Evolutionary conservation across 1,139 yeast genomes (phyloP).

Genomic region (Sugiyamaella neomexicana): DNA sequence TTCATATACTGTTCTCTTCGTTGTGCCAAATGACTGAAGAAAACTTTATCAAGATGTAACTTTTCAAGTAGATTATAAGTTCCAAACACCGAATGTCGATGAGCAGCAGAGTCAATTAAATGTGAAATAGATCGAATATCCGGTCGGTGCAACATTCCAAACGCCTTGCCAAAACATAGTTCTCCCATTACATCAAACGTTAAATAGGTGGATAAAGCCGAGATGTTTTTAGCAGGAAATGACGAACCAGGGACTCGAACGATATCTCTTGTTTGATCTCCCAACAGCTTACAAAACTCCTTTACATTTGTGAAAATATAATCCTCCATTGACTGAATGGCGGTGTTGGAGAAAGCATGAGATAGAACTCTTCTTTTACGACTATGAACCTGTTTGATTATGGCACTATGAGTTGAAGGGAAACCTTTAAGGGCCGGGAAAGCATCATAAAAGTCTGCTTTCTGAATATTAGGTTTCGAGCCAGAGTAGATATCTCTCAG

Average conservation of each 20-base stretch:
- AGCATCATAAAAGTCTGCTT: slow-evolving; percentile 26
- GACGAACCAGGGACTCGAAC: slow-evolving; percentile 13
- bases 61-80: slow-evolving; percentile 22
- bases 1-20: slow-evolving; percentile 24
- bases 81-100: slow-evolving; percentile 25
- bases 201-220: slow-evolving; percentile 22
- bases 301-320: slow-evolving; percentile 25
- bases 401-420: slow-evolving; percentile 27
- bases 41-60: slow-evolving; percentile 24
- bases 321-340: slow-evolving; percentile 24
- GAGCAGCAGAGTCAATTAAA: slow-evolving; percentile 27
- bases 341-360: slow-evolving; percentile 25
- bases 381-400: slow-evolving; percentile 25
- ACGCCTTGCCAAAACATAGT: slow-evolving; percentile 27
- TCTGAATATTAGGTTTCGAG: slow-evolving; percentile 24
- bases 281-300: slow-evolving; percentile 23
- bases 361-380: slow-evolving; percentile 26
- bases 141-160: slow-evolving; percentile 24
- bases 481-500: slow-evolving; percentile 26
- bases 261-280: slow-evolving; percentile 23
- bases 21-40: slow-evolving; percentile 23
- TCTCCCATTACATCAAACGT: slow-evolving; percentile 29
- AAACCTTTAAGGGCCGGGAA: slow-evolving; percentile 29
- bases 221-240: slow-evolving; percentile 24
- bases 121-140: slow-evolving; percentile 24